Conservation (phyloP, 129 eudicot species). For the Helianthus annuus region HanXRQr2.0-SUNRISE NC_035439.2:90551897-90552396, state of each 20-base stretch:
- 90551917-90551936: too few species aligned
- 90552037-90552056: neutral
- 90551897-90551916: too few species aligned
- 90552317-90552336: constrained; percentile 5
- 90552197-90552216: constrained; percentile 49
- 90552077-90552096: neutral
- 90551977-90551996: too few species aligned
- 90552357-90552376: neutral
- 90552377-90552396: constrained; percentile 46
- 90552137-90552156: constrained; percentile 20
- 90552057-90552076: neutral
- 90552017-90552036: neutral
- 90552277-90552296: constrained; percentile 20
- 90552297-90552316: constrained; percentile 43
- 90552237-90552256: constrained; percentile 35
- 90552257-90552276: constrained; percentile 30
- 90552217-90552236: constrained; percentile 42
- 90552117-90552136: constrained; percentile 16
- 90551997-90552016: neutral
- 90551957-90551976: too few species aligned
- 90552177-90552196: constrained; percentile 68
- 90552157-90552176: constrained; percentile 41
- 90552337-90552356: constrained; percentile 5
- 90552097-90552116: constrained; percentile 10
- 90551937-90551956: too few species aligned